Evolutionary conservation across 768 basidiomycete genomes (phyloP).

Genomic region (Collybia nuda): DNA sequence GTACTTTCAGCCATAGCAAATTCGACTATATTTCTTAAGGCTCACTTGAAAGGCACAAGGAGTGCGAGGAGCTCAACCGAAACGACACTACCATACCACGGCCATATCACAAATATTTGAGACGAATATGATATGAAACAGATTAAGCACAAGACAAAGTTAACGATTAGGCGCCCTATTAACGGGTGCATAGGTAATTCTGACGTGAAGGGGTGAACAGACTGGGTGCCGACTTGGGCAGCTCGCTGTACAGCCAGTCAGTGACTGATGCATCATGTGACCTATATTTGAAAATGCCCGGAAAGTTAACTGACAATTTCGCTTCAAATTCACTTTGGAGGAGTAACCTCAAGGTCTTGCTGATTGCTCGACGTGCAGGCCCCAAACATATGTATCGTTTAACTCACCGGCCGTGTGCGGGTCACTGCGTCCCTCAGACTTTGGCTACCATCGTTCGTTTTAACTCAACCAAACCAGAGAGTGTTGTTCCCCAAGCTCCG

Average conservation of each 20-base stretch:
- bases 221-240: no score
- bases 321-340: no score
- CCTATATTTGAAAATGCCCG: no score
- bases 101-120: conserved; percentile 89
- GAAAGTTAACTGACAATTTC: not conserved
- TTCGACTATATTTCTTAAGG: conserved; percentile 1
- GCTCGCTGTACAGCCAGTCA: no score
- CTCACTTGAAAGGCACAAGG: conserved; percentile 92
- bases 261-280: no score
- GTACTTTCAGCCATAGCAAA: conserved; percentile 9
- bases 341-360: not conserved
- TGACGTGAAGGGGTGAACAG: not conserved
- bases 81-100: conserved; percentile 82
- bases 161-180: conserved; percentile 63
- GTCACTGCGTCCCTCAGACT: not conserved
- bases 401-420: not conserved
- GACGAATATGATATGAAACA: conserved; percentile 87
- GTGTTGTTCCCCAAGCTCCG: not conserved
- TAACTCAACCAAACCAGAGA: not conserved
- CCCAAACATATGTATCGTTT: not conserved
- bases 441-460: not conserved
- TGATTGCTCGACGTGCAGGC: not conserved
- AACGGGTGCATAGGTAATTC: conserved; percentile 34
- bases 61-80: conserved; percentile 74
- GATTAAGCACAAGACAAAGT: conserved; percentile 69